These are phyloP conservation scores for Pseudogymnoascus sp. DNA, from an alignment of 2,329 filamentous ascomycete species.

Conservation along the genomic window DNA sequence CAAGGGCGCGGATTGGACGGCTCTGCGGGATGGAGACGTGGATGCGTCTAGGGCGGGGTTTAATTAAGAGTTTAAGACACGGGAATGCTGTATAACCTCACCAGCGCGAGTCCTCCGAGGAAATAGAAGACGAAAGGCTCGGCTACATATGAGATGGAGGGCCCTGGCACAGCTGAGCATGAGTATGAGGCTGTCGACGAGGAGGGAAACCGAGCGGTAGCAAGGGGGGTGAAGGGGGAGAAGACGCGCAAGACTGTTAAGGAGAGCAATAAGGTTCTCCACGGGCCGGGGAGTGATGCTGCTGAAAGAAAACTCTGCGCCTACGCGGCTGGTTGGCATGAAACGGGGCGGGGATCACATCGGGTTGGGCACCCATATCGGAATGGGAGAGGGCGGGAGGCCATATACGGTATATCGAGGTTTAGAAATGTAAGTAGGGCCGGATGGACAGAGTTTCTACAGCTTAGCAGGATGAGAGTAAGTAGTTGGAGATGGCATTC, in stretches of 20 bases:
- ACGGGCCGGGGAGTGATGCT: not conserved
- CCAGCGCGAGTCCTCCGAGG: not conserved
- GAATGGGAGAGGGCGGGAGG: not conserved
- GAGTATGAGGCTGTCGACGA: not conserved
- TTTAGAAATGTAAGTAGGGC: not conserved
- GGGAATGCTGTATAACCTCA: not conserved
- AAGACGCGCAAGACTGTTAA: not conserved
- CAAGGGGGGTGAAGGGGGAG: not conserved
- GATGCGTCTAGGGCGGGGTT: not conserved
- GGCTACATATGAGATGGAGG: not conserved
- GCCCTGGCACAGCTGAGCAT: not conserved
- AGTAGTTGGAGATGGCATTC: not conserved
- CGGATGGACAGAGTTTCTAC: not conserved
- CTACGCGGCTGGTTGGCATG: not conserved
- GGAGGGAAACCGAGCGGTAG: not conserved
- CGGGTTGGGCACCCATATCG: not conserved
- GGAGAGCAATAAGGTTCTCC: not conserved
- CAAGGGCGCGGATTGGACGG: not conserved
- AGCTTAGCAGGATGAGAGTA: not conserved
- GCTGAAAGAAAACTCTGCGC: not conserved
- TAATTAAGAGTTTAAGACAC: not conserved
- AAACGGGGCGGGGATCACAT: not conserved
- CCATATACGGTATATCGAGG: not conserved
- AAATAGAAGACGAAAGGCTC: not conserved
- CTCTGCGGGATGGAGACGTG: not conserved